Evolutionary conservation across 2,329 filamentous ascomycete species (phyloP).

Genomic region (Aspergillus tubingensis): DNA sequence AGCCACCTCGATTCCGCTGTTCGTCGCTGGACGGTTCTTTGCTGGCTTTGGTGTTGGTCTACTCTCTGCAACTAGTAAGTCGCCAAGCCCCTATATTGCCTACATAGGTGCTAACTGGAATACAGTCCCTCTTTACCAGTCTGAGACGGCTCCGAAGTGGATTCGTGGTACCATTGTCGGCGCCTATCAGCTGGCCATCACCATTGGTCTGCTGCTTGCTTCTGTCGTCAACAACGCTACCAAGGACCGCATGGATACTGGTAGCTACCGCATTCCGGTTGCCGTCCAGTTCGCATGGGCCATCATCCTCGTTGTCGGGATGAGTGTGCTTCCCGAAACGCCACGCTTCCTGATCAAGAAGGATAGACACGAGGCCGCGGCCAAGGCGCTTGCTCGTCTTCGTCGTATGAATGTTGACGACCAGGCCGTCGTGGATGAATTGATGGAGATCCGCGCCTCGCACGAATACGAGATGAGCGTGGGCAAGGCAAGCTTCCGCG

Average conservation of each 20-base stretch:
- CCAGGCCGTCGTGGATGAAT: constrained; percentile 72
- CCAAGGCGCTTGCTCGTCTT: constrained; percentile 63
- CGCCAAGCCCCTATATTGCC: background rate
- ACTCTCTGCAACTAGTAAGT: constrained; percentile 72
- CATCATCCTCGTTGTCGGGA: constrained; percentile 69
- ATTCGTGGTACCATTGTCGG: constrained; percentile 75
- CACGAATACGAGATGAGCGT: constrained; percentile 72
- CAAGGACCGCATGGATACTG: constrained; percentile 61
- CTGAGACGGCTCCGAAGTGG: constrained; percentile 71
- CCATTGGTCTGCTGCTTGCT: constrained; percentile 72
- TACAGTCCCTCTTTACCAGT: constrained; percentile 68
- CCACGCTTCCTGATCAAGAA: constrained; percentile 82
- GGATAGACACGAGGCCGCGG: constrained; percentile 66
- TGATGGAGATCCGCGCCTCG: constrained; percentile 83
- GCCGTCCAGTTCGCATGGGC: constrained; percentile 79
- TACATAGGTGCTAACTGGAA: constrained; percentile 8
- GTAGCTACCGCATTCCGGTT: constrained; percentile 77
- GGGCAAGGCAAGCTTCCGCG: constrained; percentile 39
- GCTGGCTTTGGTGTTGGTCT: constrained; percentile 68
- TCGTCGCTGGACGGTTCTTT: constrained; percentile 55
- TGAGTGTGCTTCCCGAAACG: constrained; percentile 77
- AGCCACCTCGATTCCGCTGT: constrained; percentile 32
- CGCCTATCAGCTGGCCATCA: constrained; percentile 80
- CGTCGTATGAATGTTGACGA: constrained; percentile 68
- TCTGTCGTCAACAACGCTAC: constrained; percentile 72